A percentile compares a stretch with the other conserved stretches of the same genome.
These are phyloP conservation scores for Torrubiellomyces zombiae DNA, from an alignment of 2,329 filamentous ascomycete genomes.

Conservation along the genomic window DNA sequence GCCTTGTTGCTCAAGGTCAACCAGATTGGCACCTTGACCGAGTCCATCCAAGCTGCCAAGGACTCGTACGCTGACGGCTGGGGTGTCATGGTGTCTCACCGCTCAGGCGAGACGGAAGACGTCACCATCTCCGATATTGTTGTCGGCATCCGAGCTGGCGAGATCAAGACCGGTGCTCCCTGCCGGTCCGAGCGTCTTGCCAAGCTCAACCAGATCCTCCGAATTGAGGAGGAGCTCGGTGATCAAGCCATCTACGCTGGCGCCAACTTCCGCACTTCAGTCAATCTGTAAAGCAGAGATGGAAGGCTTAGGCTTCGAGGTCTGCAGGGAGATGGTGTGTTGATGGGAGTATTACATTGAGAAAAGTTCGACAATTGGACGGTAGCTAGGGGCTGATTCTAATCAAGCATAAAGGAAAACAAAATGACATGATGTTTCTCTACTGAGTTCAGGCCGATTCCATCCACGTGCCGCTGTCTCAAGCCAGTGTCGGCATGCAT, in stretches of 20 bases:
- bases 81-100: constrained; percentile 99
- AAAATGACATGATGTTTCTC: too few species aligned
- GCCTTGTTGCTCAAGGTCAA: constrained; percentile 98
- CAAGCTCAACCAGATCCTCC: constrained; percentile 99
- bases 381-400: too few species aligned
- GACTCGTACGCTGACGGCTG: constrained; percentile 90
- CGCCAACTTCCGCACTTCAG: constrained; percentile 74
- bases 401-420: too few species aligned
- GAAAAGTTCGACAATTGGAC: too few species aligned
- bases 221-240: constrained; percentile 98
- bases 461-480: too few species aligned
- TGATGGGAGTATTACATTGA: too few species aligned
- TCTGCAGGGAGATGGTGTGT: too few species aligned
- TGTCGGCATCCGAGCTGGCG: constrained; percentile 86
- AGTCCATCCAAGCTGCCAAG: constrained; percentile 98
- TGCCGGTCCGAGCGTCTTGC: constrained; percentile 93
- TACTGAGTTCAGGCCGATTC: too few species aligned
- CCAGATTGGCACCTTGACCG: constrained; percentile 97
- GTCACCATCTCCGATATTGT: constrained; percentile 98
- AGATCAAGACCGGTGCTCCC: constrained; percentile 98
- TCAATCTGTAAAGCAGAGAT: constrained; percentile 83
- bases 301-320: too few species aligned
- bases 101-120: constrained; percentile 98
- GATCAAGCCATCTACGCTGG: constrained; percentile 84
- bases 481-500: too few species aligned